Conservation (phyloP, 345 rosid species). For the Aethionema arabicum region DNA sequence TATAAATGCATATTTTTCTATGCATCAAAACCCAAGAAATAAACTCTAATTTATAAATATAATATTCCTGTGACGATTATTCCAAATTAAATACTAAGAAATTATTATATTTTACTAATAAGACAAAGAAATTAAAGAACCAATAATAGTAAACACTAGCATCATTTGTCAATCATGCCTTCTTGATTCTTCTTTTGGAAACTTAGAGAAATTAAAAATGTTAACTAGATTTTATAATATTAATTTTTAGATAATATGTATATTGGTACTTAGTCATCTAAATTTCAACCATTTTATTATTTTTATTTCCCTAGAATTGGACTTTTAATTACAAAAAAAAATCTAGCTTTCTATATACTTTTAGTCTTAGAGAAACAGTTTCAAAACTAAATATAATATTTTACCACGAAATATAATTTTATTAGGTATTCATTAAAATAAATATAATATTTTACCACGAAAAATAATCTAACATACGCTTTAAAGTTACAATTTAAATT, state of each 20-base stretch:
- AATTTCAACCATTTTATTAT: constrained; percentile 10
- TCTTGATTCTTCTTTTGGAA: constrained; percentile 33
- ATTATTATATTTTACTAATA: constrained; percentile 9
- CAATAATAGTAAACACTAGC: constrained; percentile 20
- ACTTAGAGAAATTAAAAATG: background rate
- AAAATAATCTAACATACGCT: too few relatives aligned
- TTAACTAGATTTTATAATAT: background rate
- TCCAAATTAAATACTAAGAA: constrained; percentile 1
- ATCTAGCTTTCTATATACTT: too few relatives aligned
- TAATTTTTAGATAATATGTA: constrained; percentile 3
- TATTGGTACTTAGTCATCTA: constrained; percentile 26
- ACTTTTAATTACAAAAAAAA: too few relatives aligned
- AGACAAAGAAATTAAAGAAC: constrained; percentile 24
- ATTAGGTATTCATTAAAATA: too few relatives aligned
- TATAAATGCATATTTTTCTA: too few relatives aligned
- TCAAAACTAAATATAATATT: too few relatives aligned
- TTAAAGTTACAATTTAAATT: too few relatives aligned
- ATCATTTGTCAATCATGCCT: constrained; percentile 33
- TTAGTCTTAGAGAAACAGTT: background rate
- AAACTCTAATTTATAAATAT: too few relatives aligned
- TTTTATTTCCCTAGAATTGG: constrained; percentile 4
- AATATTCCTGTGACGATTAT: too few relatives aligned
- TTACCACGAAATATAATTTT: too few relatives aligned
- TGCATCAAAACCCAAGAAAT: too few relatives aligned
- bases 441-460: too few relatives aligned